Evolutionary conservation across 1,139 yeast species (phyloP), one percentile per base, ranked within the genome.

Genomic region (Candida sp.): DNA sequence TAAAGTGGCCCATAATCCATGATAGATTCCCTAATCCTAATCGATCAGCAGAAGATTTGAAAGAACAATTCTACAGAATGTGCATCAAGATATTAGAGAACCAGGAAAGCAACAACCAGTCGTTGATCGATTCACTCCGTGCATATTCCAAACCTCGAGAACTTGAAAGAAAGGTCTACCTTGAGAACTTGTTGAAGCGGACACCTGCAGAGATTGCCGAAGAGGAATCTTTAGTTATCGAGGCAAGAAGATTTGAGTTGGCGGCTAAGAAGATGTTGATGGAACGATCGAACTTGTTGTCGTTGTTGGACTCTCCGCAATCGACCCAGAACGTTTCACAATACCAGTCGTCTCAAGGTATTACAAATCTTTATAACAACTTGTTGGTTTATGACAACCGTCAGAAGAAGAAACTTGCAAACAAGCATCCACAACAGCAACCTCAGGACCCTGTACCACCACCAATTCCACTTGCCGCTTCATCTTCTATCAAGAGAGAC

Each of bases 171-270:
- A 94, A 93, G 61, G 83, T 83, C 49, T 94, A 94, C 63, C 73
- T 94, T 48, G 88, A 86, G 59, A 83, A 90, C 56, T 73, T 94
- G 32, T 75, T 94, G 44, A 84, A 85, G 49, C 77, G 99, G 59
- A 86, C 96, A 3, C 98, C 99, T 0, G 97, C 98, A 0, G 99
- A 94, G 65, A 90, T 94, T 40, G 98, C 99, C 0, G 99, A 94
- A 68, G 99, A 94, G 67, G 98, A 96, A 67, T 91, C 97, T 0
- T 75, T 94, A 48, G 91, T 94, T 3, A 86, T 93, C 44, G 99
- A 94, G 66, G 96, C 98, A 1, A 83, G 97, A 51, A 84, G 96
- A 58, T 90, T 94, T 56, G 99, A 94, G 63, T 83, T 93, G 52
- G 92, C 97, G 1, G 97, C 98, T 0, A 93, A 91, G 72, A 88